Evolutionary conservation across 495 filamentous ascomycete species (phyloP).

Genomic region (Aspergillus saccharolyticus): DNA sequence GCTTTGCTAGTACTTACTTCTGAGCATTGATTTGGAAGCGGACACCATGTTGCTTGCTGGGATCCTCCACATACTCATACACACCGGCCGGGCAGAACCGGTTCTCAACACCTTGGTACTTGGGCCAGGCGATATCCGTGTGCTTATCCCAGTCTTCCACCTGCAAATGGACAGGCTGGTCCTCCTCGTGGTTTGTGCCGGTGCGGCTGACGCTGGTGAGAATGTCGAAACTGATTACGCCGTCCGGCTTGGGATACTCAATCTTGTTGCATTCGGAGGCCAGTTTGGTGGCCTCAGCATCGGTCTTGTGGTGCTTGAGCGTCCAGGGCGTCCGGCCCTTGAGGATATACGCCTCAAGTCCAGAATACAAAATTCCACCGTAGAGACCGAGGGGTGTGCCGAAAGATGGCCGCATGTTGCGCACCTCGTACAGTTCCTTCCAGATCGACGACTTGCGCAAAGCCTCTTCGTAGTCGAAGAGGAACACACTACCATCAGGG

Average conservation of each 20-base stretch:
- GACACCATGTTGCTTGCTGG: constrained; percentile 73
- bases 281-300: constrained; percentile 65
- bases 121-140: constrained; percentile 72
- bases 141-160: constrained; percentile 94
- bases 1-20: constrained; percentile 62
- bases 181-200: constrained; percentile 98
- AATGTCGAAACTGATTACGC: constrained; percentile 91
- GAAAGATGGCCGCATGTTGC: constrained; percentile 96
- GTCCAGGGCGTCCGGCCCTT: constrained; percentile 90
- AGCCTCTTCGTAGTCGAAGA: constrained; percentile 89
- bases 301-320: constrained; percentile 67
- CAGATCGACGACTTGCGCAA: constrained; percentile 86
- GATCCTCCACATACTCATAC: constrained; percentile 96
- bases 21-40: constrained; percentile 97
- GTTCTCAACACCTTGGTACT: constrained; percentile 90
- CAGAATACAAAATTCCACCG: constrained; percentile 90
- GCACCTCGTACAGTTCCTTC: constrained; percentile 90
- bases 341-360: constrained; percentile 82
- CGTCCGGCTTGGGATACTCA: constrained; percentile 94
- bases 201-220: constrained; percentile 89
- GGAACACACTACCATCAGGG: constrained; percentile 68
- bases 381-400: constrained; percentile 76
- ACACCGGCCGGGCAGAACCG: constrained; percentile 99
- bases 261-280: constrained; percentile 81
- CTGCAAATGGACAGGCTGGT: constrained; percentile 93